phyloP scores from a whole-genome alignment of 2,329 filamentous ascomycete genomes.

The Venturia pyrina region DNA sequence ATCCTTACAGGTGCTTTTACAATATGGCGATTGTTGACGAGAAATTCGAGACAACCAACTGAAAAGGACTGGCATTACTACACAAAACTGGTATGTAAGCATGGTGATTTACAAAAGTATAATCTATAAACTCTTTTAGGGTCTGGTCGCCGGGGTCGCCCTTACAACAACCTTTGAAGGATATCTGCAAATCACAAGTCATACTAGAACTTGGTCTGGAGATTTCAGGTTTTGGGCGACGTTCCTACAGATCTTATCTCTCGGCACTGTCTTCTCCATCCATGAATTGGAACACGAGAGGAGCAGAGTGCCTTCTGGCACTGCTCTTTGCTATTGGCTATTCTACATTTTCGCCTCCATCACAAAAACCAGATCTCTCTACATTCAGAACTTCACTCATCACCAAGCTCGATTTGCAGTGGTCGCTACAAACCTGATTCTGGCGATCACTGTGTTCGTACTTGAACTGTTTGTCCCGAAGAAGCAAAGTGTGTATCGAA shows the following conservation, averaged over 20 bases:
- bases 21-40: constrained; percentile 2
- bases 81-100: constrained; percentile 8
- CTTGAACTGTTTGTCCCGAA: constrained; percentile 9
- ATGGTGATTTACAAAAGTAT: not conserved
- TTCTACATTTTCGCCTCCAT: constrained; percentile 4
- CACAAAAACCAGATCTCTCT: constrained; percentile 10
- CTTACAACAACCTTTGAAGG: constrained; percentile 4
- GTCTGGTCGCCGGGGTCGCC: constrained; percentile 1
- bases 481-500: constrained; percentile 8
- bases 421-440: constrained; percentile 5
- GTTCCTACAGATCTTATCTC: constrained; percentile 5
- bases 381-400: constrained; percentile 8
- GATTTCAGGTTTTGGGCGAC: constrained; percentile 11
- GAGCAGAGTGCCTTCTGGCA: constrained; percentile 4
- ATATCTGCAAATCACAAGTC: constrained; percentile 1
- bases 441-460: constrained; percentile 8
- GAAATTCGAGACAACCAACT: constrained; percentile 7
- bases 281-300: constrained; percentile 12
- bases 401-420: constrained; percentile 7
- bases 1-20: not conserved
- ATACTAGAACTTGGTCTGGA: not conserved
- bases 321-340: constrained; percentile 8
- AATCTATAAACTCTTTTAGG: not conserved
- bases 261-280: not conserved
- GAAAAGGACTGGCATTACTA: constrained; percentile 12